Evolutionary conservation across 2,329 filamentous ascomycete genomes (phyloP), one percentile per base, ranked within the genome.

Genomic region (Aspergillus neoniger): DNA sequence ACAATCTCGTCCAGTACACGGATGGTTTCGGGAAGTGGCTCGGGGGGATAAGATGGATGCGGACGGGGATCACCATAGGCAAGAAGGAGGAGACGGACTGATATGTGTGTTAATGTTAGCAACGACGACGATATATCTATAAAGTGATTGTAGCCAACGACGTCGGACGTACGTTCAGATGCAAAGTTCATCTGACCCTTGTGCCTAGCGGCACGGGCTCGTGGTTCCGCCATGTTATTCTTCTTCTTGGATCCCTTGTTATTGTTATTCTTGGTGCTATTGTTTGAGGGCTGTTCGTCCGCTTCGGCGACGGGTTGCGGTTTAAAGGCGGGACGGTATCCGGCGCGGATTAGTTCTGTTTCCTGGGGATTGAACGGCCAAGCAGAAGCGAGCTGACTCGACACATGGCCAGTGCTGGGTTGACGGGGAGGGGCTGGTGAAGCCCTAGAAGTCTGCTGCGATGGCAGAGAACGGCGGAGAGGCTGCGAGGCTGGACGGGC

Each of bases 1-100:
- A 96, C 87, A 69, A 98, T 94, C 79, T 97, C 93, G 81, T 98
- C 95, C 54, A 98, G 88, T 55, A 94, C 86, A 63, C 90, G 88
- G 62, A 96, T 85, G 9, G 93, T 97, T 73, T 92, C 87, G 17
- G 91, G 88, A 25, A 98, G 88, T 0, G 92, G 91, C 58, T 89
- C 83, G 60, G 85, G 82, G 59, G 89, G 86, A 77, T 96, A 92
- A 74, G 92, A 92, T 8, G 72, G 71, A 58, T 77, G 70, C 15
- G 78, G 73, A 28, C 73, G 72, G 32, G 79, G 78, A 55, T 80
- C 78, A 19, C 79, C 79, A 58, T 79, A 80, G 43, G 78, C 79
- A 55, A 77, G 74, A 30, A 81, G 76, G 4, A 81, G 74, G 15
- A 77, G 70, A 23, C 75, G 76, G 53, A 79, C 77, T 79, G 48